Base-by-base conservation (phyloP, 805 yeast genomes). In the Saccharomycopsis guyanensis region DNA sequence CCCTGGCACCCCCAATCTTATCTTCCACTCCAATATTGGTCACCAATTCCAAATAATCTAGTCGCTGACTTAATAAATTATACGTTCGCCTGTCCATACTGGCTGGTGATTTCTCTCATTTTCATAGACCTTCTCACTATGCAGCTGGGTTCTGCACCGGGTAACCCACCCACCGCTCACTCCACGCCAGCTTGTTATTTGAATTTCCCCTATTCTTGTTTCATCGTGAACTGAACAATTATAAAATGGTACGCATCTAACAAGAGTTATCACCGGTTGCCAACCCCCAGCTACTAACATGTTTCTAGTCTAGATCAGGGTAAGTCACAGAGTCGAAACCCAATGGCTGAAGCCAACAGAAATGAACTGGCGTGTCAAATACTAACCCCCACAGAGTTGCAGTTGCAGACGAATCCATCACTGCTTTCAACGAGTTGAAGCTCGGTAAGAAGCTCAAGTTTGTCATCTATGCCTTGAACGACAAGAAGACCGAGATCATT, bases 371-470 rank as follows among this genome's bases (percentile, higher is more conserved):
- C 4, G 6, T n/a, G 35, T n/a, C 33, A n/a, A 10, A 8, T 40
- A 43, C 34, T 29, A 43, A 38, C 45, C n/a, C n/a, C n/a, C n/a
- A 57, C 49, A 80, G 93, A 71, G 91, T 84, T 63, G 80, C 86
- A 55, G 86, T 84, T 59, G 80, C 84, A 59, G 93, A 91, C 67
- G 96, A 88, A 65, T 87, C 97, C 56, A 76, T 91, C 65, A 72
- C 78, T 57, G 95, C 97, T 49, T 93, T 89, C 82, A 87, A 91
- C 66, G 96, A 89, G 63, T 79, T 93, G 69, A 93, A 93, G 75
- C 77, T 91, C 64, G 96, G 96, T 58, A 86, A 86, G 72, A 85
- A 85, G 71, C 72, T 68, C 72, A 91, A 85, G 73, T 93, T 75
- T 65, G 73, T 93, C 59, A 76, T 93, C 59, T 93, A 73, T 68